Evolutionary conservation across 179 eudicot genomes (phyloP).

Genomic region (Drosera spatulata): DNA sequence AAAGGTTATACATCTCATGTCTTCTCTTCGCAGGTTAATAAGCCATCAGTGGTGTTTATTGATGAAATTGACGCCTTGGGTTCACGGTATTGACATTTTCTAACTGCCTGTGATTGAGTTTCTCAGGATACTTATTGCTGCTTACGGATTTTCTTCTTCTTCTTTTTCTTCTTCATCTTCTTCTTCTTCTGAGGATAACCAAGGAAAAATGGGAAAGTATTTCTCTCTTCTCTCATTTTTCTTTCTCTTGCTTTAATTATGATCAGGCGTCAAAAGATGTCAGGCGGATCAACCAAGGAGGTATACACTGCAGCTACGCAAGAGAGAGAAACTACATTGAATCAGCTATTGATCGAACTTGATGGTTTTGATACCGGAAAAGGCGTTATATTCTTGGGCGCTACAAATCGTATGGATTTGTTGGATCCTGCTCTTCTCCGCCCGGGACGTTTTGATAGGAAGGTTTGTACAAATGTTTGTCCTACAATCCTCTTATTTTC

Average conservation of each 20-base stretch:
- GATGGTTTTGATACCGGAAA: slow-evolving; percentile 98
- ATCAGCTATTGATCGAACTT: slow-evolving; percentile 87
- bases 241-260: slow-evolving; percentile 4
- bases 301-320: slow-evolving; percentile 82
- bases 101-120: neutral
- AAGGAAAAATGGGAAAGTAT: too few relatives aligned
- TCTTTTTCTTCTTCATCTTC: neutral
- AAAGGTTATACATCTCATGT: neutral
- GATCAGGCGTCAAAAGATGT: slow-evolving; percentile 80
- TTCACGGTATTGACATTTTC: slow-evolving; percentile 40
- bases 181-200: neutral
- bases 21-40: slow-evolving; percentile 59
- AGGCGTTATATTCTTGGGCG: slow-evolving; percentile 95
- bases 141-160: neutral
- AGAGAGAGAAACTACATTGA: slow-evolving; percentile 92
- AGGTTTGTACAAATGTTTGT: slow-evolving; percentile 34
- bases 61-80: slow-evolving; percentile 97
- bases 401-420: slow-evolving; percentile 89
- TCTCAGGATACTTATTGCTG: neutral
- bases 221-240: too few relatives aligned
- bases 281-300: slow-evolving; percentile 35
- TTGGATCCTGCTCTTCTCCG: slow-evolving; percentile 98
- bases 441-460: slow-evolving; percentile 98
- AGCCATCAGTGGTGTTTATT: slow-evolving; percentile 87
- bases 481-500: too few relatives aligned